Evolutionary conservation across 179 eudicot genomes (phyloP), one percentile per base, ranked within the genome.

Genomic region (Silene vulgaris): DNA sequence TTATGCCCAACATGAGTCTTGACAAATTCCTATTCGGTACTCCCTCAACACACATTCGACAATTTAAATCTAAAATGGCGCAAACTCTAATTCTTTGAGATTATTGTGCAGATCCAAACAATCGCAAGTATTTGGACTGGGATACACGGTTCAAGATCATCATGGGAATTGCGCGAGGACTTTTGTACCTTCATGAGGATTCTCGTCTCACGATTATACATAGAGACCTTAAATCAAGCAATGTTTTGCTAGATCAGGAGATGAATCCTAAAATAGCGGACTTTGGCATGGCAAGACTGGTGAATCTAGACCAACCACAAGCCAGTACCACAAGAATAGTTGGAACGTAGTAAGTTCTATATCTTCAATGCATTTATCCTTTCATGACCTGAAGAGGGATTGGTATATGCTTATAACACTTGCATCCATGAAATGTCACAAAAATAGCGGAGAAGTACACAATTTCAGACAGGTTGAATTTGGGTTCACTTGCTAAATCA

Each of bases 211-310:
- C 35, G 13, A 75, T 75, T 48, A 75, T 75, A 28, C 77, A 75
- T 43, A 70, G 77, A 17, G 77, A 75, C 29, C 71, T 75, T 11
- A 75, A 75, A 65, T 65, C 71, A 19, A 75, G 77, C 71, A 75
- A 75, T 54, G 72, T 76, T 9, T 69, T 76, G 14, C 68, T 76
- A 8, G 79, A 76, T 60, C 60, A 26, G 40, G 74, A 70, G 28
- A 76, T 76, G 79, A 69, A 62, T 52, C 79, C 74, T 9, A 76
- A 76, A 59, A 76, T 76, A 69, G 74, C 79, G 13, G 74, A 76
- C 40, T 76, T 76, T 35, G 79, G 79, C n/a, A 60, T 76, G 60
- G 79, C 79, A 8, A 69, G 67, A 40, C 69, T 76, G 5, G 57
- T 76, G 20, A 37, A 23, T 0, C 20, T 69, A 1, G 74, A 69